These are phyloP conservation scores for Dendrocalamus sinicus DNA, from an alignment of 176 grass and related monocot genomes.

Conservation along the genomic window DNA sequence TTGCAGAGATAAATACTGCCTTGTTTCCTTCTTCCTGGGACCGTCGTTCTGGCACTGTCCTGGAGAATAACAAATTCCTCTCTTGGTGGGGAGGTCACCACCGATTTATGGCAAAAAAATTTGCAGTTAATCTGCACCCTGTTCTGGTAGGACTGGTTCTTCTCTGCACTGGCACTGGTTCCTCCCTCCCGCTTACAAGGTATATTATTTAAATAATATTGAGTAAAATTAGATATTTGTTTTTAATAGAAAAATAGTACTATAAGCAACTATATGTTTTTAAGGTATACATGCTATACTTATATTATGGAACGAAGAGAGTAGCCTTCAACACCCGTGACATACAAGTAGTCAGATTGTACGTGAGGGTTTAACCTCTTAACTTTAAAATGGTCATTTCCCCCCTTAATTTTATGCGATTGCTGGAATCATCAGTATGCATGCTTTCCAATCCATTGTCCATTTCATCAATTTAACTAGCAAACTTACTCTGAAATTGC, in stretches of 20 bases:
- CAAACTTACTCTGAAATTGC: background rate
- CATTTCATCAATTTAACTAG: background rate
- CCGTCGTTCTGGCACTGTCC: background rate
- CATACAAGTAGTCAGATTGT: too few relatives aligned
- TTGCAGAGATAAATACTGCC: too few relatives aligned
- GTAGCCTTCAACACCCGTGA: too few relatives aligned
- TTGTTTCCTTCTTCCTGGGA: background rate
- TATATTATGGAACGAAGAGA: too few relatives aligned
- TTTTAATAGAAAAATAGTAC: too few relatives aligned
- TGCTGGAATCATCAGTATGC: background rate
- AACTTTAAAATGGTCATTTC: too few relatives aligned
- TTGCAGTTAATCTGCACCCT: background rate
- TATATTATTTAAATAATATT: too few relatives aligned
- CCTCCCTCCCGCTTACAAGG: too few relatives aligned
- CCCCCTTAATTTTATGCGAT: background rate
- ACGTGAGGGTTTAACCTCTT: too few relatives aligned
- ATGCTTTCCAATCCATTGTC: background rate
- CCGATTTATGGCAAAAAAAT: constrained; percentile 22
- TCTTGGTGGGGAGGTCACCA: background rate
- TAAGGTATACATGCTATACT: too few relatives aligned
- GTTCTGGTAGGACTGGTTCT: background rate
- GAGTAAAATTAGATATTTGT: too few relatives aligned
- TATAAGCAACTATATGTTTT: too few relatives aligned
- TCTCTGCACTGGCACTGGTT: background rate
- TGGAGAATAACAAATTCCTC: background rate